Evolutionary conservation across 1,139 yeast genomes (phyloP), one percentile per base, ranked within the genome.

Genomic region (Insectozyma bohioensis): DNA sequence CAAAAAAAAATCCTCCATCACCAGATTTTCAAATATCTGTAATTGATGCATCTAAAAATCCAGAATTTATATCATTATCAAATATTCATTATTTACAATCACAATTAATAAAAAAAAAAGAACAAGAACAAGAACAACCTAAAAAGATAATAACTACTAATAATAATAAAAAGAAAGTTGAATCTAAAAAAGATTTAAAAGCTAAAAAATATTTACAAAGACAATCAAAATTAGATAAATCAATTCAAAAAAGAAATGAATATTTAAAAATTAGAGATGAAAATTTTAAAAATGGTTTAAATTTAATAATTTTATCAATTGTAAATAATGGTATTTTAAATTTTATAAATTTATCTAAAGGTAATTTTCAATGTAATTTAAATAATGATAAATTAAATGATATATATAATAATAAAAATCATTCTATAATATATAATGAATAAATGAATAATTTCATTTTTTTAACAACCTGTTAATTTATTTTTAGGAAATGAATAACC

Each of bases 11-110:
- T 19, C 88, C 90, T 0, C 84, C 86, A 0, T 58, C 61, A 0
- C 95, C 97, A 1, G 92, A 90, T 53, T 90, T 78, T 49, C 87
- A 82, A 43, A 57, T 90, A 1, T 68, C 76, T 3, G 78, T 87
- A 0, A 63, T 75, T 4, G 75, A 78, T 39, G 73, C 83, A 1
- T 66, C 72, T 15, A 55, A 57, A 8, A 47, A 59, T 7, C 31
- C 33, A 2, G 52, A 55, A 9, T 72, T 86, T 46, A 95, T 95
- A 0, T 58, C 71, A 0, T 49, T 78, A 11, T 27, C 45, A 1
- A 62, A 66, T 7, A 53, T 75, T 3, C 62, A 61, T 21, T 31
- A 45, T 2, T 41, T 72, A n/a, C 52, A 67, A 30, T 48, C 53
- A 15, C 37, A 49, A 5, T 33, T 56, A 7, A 4, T 12, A 34